Evolutionary conservation across 2,329 filamentous ascomycete genomes (phyloP).

Genomic region (Chaetoscypha palmicola): DNA sequence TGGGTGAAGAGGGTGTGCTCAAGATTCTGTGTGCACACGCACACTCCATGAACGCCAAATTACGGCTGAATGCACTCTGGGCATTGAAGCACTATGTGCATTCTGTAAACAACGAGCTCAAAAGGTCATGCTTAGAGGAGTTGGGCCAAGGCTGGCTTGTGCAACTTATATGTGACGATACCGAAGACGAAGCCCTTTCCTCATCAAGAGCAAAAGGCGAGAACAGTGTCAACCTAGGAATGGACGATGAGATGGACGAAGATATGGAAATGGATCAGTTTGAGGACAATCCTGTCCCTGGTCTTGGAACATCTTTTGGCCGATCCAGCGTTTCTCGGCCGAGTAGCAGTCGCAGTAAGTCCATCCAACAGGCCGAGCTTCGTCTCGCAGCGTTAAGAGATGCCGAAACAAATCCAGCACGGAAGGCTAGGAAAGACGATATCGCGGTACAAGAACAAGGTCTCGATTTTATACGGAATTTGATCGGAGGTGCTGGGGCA

Average conservation of each 20-base stretch:
- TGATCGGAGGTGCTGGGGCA: conserved; percentile 60
- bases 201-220: conserved; percentile 30
- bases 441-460: conserved; percentile 85
- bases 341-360: conserved; percentile 27
- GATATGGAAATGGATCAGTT: conserved; percentile 50
- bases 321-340: conserved; percentile 20
- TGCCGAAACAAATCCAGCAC: conserved; percentile 59
- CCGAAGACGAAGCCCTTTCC: conserved; percentile 45
- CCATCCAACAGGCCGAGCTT: conserved; percentile 43
- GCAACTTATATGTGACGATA: conserved; percentile 63
- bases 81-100: conserved; percentile 85
- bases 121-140: conserved; percentile 70
- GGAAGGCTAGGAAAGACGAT: conserved; percentile 68
- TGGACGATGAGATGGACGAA: conserved; percentile 44
- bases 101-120: conserved; percentile 62
- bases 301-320: conserved; percentile 17
- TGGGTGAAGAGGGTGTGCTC: conserved; percentile 68
- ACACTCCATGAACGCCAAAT: conserved; percentile 68
- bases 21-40: conserved; percentile 76
- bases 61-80: conserved; percentile 85
- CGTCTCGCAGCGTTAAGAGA: conserved; percentile 50
- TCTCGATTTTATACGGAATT: conserved; percentile 81
- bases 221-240: conserved; percentile 6
- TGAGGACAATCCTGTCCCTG: conserved; percentile 34
- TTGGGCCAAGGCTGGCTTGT: conserved; percentile 75